phyloP scores from a whole-genome alignment of 106 monocot species.

The Dendrobium catenatum region DNA sequence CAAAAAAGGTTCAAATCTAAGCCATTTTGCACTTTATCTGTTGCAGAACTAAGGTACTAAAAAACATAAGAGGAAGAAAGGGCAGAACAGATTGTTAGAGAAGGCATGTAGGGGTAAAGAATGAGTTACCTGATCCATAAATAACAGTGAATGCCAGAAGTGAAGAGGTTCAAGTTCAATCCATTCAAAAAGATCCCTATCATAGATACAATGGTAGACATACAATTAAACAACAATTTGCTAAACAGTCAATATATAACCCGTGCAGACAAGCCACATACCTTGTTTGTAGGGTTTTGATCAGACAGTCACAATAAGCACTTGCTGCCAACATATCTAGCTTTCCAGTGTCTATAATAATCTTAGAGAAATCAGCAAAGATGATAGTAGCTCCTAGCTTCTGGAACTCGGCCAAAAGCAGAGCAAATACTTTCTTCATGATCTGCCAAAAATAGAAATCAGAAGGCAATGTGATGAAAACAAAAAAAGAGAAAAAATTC shows the following conservation, averaged over 20 bases:
- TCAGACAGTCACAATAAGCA: constrained; percentile 78
- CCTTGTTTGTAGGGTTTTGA: constrained; percentile 83
- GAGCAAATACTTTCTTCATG: constrained; percentile 85
- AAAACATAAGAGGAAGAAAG: neutral
- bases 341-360: constrained; percentile 92
- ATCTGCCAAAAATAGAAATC: constrained; percentile 36
- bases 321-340: constrained; percentile 59
- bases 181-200: constrained; percentile 97
- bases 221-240: neutral
- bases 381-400: constrained; percentile 77
- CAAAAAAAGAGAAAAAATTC: neutral
- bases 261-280: constrained; percentile 11
- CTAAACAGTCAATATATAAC: neutral
- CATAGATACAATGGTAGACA: neutral
- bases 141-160: constrained; percentile 85
- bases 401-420: constrained; percentile 65
- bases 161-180: constrained; percentile 86
- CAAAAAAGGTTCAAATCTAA: neutral
- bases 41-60: neutral
- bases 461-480: neutral
- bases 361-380: constrained; percentile 89
- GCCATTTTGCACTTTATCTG: neutral
- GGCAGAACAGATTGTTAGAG: neutral
- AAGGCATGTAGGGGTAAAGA: neutral
- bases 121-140: constrained; percentile 85